Base-by-base conservation (phyloP, 139 green algal species). In the Yamagishiella unicocca region DNA sequence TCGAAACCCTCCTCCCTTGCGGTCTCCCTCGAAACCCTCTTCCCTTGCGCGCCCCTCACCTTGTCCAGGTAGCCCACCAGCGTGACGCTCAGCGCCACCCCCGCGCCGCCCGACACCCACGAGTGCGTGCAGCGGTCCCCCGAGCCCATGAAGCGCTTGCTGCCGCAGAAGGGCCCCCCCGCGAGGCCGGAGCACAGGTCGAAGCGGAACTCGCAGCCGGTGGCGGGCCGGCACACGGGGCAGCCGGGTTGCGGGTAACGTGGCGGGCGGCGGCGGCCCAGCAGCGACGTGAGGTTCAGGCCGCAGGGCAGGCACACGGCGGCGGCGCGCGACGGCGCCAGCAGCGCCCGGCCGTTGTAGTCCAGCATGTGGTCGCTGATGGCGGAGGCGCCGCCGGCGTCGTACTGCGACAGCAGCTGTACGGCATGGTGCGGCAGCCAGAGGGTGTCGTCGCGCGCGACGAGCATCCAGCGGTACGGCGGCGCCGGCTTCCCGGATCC, bases 401-500 rank as follows among this genome's bases (percentile, higher is more conserved):
- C 31, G 64, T 54, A 77, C 43, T 53, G 19, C 1, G 80, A 66
- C 2, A 86, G 64, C 0, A 86, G 80, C 31, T 8, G 27, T 22
- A 68, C 21, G 24, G 33, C 43, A 12, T 50, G 25, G 31, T 7
- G 22, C 43, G 80, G 62, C 43, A 55, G 31, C 80, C 80, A 86
- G 27, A 86, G 80, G 22, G 80, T 86, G 61, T 86, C 80, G 80
- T 86, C 80, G 6, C 80, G 80, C 19, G 27, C 80, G 58, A 86
- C 8, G 40, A 86, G 80, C 80, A 86, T 77, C 80, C 80, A 86
- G 29, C 64, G n/a, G 80, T 86, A 86, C 0, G 80, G 80, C 31
- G 77, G 54, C 37, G 8, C 46, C n/a, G 46, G 46, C 66, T 33
- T n/a, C n/a, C n/a, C n/a, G 19, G 64, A 67, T 8, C 64, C 72